Percentiles rank a stretch among this genome's conserved stretches.
phyloP scores from a whole-genome alignment of 2,329 filamentous ascomycete genomes.

The Neonectria hederae region DNA sequence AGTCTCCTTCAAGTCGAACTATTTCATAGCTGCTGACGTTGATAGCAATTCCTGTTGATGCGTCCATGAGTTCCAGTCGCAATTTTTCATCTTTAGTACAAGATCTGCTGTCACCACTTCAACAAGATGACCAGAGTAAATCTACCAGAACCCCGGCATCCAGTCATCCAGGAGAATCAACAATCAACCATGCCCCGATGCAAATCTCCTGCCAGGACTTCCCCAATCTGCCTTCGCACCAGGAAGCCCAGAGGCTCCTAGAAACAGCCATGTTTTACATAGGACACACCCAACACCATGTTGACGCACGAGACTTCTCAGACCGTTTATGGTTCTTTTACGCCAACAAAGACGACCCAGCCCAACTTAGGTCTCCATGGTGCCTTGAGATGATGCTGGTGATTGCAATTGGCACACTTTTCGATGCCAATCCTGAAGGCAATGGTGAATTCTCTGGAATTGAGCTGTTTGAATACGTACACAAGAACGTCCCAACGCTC shows the following conservation, averaged over 20 bases:
- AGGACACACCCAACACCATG: slow-evolving; percentile 41
- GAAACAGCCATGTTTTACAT: slow-evolving; percentile 40
- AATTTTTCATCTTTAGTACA: slow-evolving; percentile 40
- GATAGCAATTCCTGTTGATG: slow-evolving; percentile 37
- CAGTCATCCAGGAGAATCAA: slow-evolving; percentile 26
- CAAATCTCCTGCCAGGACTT: slow-evolving; percentile 36
- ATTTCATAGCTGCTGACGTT: neutral
- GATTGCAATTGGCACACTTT: slow-evolving; percentile 39
- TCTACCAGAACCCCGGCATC: slow-evolving; percentile 32
- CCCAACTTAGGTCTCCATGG: slow-evolving; percentile 37
- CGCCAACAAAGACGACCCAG: slow-evolving; percentile 34
- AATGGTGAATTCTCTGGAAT: slow-evolving; percentile 38
- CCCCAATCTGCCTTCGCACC: slow-evolving; percentile 33
- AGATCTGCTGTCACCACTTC: slow-evolving; percentile 35
- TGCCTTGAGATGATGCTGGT: slow-evolving; percentile 42
- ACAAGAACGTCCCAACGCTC: slow-evolving; percentile 40
- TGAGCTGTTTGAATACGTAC: slow-evolving; percentile 39
- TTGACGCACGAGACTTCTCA: slow-evolving; percentile 40
- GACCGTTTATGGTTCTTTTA: slow-evolving; percentile 42
- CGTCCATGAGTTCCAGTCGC: slow-evolving; percentile 39
- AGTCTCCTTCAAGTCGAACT: neutral
- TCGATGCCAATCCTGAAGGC: slow-evolving; percentile 39
- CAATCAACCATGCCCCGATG: slow-evolving; percentile 31
- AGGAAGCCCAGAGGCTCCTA: slow-evolving; percentile 37
- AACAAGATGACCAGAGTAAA: slow-evolving; percentile 27